Percentiles rank a stretch among this genome's conserved stretches.
Evolutionary conservation across 1,284 basidiomycete species (phyloP).

Genomic region (Irpex rosettiformis): DNA sequence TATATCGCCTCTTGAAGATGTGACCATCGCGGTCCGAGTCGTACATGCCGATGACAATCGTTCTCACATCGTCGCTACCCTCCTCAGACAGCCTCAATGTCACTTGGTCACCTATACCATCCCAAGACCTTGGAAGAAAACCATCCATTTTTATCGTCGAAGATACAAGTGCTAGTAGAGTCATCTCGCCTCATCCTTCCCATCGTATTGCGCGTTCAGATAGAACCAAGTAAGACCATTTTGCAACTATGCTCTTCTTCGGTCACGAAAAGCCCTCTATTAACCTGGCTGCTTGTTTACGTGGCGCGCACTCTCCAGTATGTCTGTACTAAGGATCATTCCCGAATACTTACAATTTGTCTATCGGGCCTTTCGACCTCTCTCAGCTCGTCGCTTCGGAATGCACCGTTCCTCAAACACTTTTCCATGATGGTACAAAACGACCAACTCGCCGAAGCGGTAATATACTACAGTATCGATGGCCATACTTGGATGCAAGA

Average conservation of each 20-base stretch:
- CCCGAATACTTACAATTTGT: not conserved
- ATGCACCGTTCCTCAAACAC: not conserved
- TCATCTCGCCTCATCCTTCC: not conserved
- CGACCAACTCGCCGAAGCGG: not conserved
- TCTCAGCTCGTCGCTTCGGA: not conserved
- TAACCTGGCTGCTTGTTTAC: not conserved
- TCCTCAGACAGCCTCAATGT: too few relatives aligned
- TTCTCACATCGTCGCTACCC: too few relatives aligned
- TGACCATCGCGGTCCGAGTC: too few relatives aligned
- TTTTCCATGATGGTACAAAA: not conserved
- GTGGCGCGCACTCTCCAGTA: not conserved
- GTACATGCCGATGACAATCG: too few relatives aligned
- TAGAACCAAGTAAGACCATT: not conserved
- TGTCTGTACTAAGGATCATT: not conserved
- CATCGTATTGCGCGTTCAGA: not conserved
- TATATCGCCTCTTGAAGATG: too few relatives aligned
- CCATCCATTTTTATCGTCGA: not conserved
- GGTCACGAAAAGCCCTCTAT: not conserved
- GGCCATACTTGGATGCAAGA: not conserved
- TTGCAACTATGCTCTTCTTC: not conserved
- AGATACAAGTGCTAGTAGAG: too few relatives aligned
- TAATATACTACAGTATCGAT: not conserved
- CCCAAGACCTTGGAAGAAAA: not conserved
- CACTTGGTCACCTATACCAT: too few relatives aligned
- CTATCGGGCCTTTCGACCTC: not conserved